Base-by-base conservation (phyloP, 106 monocot genomes). In the Alisma plantagoaquatica region DNA sequence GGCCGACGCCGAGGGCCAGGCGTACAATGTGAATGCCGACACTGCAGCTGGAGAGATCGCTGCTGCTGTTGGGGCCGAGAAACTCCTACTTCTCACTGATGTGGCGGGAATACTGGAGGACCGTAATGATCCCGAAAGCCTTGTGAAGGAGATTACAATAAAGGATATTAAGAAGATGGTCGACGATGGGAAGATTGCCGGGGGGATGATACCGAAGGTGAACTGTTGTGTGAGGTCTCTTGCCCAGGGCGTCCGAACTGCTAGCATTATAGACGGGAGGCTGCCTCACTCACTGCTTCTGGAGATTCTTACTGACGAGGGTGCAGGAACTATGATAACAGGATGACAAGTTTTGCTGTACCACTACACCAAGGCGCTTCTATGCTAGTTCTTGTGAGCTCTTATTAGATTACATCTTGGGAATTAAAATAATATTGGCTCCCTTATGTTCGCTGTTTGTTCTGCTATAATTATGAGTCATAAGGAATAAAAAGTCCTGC, bases 171-270 rank as follows among this genome's bases (percentile, higher is more conserved):
- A 77, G 70, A 84, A 47, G 62, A 78, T 94, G 94, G 50, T 78
- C 29, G 70, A 61, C 46, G 84, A 89, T 27, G 84, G 88, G 62
- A 84, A 74, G 67, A 70, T 96, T 19, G 84, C 75, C 0, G 96
- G 96, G 1, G 96, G 88, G 27, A 96, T 96, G 96, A 96, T 96
- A 22, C 96, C 94, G 1, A 96, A 96, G 76, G 84, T 96, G 30
- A 57, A 73, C 26, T 96, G 96, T 51, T 96, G 88, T 35, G 70
- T 84, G 14, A 69, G 83, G 56, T 66, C 96, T 4, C 67, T 96
- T 2, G 80, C 84, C 0, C 88, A 96, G 65, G 96, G 88, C 6
- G 84, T 96, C n/a, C 51, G 60, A 45, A 88, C 88, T 4, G 84
- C 88, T 0, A 96, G 94, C 61, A 96, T 89, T 41, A 84, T 96